Percentiles rank a stretch among this genome's conserved stretches.
Evolutionary conservation across 2,329 filamentous ascomycete species (phyloP).

Genomic region (Atkinsonella hypoxylon): DNA sequence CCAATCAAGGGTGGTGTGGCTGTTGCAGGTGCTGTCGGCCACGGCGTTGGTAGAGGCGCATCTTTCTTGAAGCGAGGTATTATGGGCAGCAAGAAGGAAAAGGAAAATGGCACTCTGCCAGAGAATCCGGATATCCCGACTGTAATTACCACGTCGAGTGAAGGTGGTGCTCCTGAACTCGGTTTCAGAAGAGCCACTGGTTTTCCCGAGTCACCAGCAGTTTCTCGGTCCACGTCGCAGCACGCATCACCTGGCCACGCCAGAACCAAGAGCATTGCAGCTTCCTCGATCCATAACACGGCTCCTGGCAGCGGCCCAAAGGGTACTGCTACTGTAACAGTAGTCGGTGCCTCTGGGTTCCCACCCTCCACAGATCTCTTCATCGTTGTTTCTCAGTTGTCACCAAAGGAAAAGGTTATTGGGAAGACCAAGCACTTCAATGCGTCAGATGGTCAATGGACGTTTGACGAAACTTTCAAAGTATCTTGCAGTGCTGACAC

Average conservation of each 20-base stretch:
- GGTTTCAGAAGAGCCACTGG: conserved; percentile 31
- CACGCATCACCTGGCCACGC: conserved; percentile 25
- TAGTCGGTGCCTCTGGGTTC: conserved; percentile 70
- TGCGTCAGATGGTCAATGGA: conserved; percentile 49
- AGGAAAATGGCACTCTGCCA: conserved; percentile 37
- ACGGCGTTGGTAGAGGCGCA: conserved; percentile 77
- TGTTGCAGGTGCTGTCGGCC: conserved; percentile 58
- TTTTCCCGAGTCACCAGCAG: conserved; percentile 21
- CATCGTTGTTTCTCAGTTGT: conserved; percentile 56
- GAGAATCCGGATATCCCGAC: conserved; percentile 30
- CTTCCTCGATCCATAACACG: conserved; percentile 54
- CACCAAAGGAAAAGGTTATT: conserved; percentile 62
- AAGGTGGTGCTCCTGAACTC: conserved; percentile 23
- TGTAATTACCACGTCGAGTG: conserved; percentile 13
- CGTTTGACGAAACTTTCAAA: conserved; percentile 71
- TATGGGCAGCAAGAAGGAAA: conserved; percentile 57
- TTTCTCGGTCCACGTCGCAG: conserved; percentile 16
- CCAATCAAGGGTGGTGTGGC: conserved; percentile 88
- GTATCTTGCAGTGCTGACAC: conserved; percentile 67
- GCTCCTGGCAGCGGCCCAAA: conserved; percentile 46
- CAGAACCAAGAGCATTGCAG: conserved; percentile 48
- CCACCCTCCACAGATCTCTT: conserved; percentile 69
- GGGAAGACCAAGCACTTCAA: conserved; percentile 92
- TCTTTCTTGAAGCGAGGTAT: conserved; percentile 84
- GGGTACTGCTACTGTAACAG: conserved; percentile 68